Evolutionary conservation across 2,329 filamentous ascomycete genomes (phyloP), one percentile per base, ranked within the genome.

Genomic region (Pezicula neosporulosa): DNA sequence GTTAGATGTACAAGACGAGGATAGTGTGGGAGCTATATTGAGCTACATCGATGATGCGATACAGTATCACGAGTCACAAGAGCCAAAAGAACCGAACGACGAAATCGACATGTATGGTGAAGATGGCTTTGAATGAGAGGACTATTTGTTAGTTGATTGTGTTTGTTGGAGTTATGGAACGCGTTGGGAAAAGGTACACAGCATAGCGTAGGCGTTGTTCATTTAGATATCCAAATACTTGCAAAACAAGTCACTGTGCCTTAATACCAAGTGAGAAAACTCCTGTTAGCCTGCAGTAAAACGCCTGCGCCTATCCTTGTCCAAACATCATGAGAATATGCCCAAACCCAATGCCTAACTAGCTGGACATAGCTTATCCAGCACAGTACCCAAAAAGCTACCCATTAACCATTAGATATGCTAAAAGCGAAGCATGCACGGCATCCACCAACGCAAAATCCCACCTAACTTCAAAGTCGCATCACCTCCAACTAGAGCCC

Each of bases 41-140:
- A 96, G 90, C 75, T 90, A 95, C 72, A 94, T 97, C 61, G 92
- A 97, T 68, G 90, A 97, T 71, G 89, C 89, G 27, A 94, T 96
- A 59, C 92, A 96, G 68, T 97, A 83, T 68, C 89, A 96, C 66
- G 92, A 97, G 68, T 89, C 91, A 12, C 92, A 97, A 67, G 92
- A 97, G 69, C 92, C 92, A 8, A 85, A 82, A 62, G 92, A 97
- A 68, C 87, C 90, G 6, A 77, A 79, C 38, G 86, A 90, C 56
- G 79, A 81, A 44, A 75, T 80, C 54, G 80, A 83, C 36, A 52
- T 59, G 39, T 75, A 75, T 12, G 71, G 75, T 12, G 67, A 71
- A 42, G 68, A 72, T 21, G 66, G 69, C 30, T 60, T 63, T 38
- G 60, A 64, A 39, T 56, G 42, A 52, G 18, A 45, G 39, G 38